Base-by-base conservation (phyloP, 148 eudicot genomes). In the Camellia japonica region DNA sequence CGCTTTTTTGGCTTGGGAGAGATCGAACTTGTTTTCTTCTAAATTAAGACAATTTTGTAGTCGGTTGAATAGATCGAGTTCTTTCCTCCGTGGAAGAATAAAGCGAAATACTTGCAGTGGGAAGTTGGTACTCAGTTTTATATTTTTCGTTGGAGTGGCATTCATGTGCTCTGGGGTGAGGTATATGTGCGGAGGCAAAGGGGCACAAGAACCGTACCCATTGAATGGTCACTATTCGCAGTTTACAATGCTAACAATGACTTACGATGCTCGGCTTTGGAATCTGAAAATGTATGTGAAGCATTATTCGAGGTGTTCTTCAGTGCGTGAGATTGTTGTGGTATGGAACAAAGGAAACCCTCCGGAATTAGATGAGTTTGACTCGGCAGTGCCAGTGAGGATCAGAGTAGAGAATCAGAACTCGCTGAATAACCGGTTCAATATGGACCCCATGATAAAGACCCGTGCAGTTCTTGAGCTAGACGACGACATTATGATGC, bases 401-500 rank as follows among this genome's bases (percentile, higher is more conserved):
- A 84, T 96, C 30, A 82, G 99, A 75, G 88, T 87, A 15, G 98
- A 96, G 90, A 80, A 90, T 68, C 44, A 80, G 47, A 96, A 96
- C 89, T 96, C 99, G 3, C 87, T 96, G 23, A 96, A 93, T 85
- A 96, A 96, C 77, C 89, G 98, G 75, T 93, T 93, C 83, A 86
- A 87, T 49, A 38, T 86, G 4, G 99, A 96, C 78, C 91, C 93
- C 1, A 75, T 80, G 82, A 92, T 96, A 64, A 89, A 89, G 69
- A 96, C 97, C 16, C 88, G 94, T 18, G 97, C 92, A 1, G 89
- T 96, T 60, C 91, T 96, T 7, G 98, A 96, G 91, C 94, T 96
- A 14, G 99, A 96, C 19, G 99, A 96, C 77, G 99, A 96, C 68
- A 93, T 96, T 56, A 91, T 96, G 92, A 96, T 96, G 99, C 84